phyloP scores from a whole-genome alignment of 2,329 filamentous ascomycete species.

The Cercospora sp. region DNA sequence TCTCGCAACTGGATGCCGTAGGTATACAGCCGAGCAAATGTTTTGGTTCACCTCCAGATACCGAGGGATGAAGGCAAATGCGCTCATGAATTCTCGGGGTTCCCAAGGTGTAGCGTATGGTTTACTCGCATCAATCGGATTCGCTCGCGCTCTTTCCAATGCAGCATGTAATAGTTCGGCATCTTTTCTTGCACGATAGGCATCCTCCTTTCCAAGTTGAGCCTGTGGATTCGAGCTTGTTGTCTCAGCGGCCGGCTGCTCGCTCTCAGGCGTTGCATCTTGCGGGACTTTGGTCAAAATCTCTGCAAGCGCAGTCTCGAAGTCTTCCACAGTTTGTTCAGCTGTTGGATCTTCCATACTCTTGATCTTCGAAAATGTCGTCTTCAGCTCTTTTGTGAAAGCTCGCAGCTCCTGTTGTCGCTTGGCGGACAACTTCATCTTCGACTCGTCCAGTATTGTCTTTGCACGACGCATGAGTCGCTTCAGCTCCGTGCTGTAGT shows the following conservation, averaged over 20 bases:
- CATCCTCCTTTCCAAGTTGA: constrained; percentile 46
- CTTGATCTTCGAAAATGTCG: constrained; percentile 59
- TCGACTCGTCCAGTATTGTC: constrained; percentile 56
- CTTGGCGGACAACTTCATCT: constrained; percentile 60
- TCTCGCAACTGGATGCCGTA: constrained; percentile 88
- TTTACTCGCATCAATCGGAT: constrained; percentile 73
- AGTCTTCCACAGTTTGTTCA: constrained; percentile 34
- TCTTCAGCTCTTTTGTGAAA: constrained; percentile 67
- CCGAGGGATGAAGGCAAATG: constrained; percentile 91
- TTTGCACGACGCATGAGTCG: constrained; percentile 60
- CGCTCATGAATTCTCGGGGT: constrained; percentile 80
- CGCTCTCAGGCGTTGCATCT: constrained; percentile 27
- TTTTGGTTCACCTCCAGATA: constrained; percentile 98
- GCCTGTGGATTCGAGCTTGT: constrained; percentile 33
- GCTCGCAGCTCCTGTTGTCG: constrained; percentile 74
- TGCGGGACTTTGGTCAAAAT: constrained; percentile 51
- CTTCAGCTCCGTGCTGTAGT: constrained; percentile 50
- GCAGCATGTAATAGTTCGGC: constrained; percentile 57
- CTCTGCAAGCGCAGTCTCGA: constrained; percentile 41
- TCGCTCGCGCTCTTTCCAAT: constrained; percentile 66
- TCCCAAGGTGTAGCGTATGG: constrained; percentile 91
- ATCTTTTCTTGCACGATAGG: constrained; percentile 57
- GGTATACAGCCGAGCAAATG: constrained; percentile 91
- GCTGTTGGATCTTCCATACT: constrained; percentile 27
- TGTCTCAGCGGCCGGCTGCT: constrained; percentile 30